Evolutionary conservation across 345 rosid species (phyloP), one percentile per base, ranked within the genome.

Genomic region (Aegle marmelos): DNA sequence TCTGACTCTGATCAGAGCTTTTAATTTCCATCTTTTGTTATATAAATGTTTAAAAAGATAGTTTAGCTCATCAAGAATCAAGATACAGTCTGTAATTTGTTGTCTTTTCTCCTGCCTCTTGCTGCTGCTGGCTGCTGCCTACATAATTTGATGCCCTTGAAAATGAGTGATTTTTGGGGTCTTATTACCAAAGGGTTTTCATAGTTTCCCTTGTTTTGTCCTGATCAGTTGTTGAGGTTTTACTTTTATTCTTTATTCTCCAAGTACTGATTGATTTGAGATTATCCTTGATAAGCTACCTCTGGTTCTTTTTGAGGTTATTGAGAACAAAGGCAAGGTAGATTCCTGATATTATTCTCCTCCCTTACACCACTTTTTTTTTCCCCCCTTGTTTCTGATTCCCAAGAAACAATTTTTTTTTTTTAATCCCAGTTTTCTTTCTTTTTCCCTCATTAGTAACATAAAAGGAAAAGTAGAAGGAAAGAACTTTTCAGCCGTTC

Each of bases 281-380:
- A 64, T 54, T 33, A 72, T 77, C 79, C 78, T 83, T 72, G 75
- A 56, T 73, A 80, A 73, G 70, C 58, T 34, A 39, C 24, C 63
- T 79, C 73, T 70, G 54, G 34, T 62, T 37, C 30, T 65, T 77
- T 80, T 80, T 80, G 84, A 73, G 69, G 84, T 53, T 82, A 75
- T 79, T 79, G 84, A 72, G 50, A 85, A 70, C 83, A 56, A 82
- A 80, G 82, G 82, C 76, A 73, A 79, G 85, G 85, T 74, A 82
- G 88, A 79, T 79, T 86, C 90, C 88, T 87, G 84, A 83, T 79
- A 64, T 79, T 85, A 83, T 86, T 85, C 87, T 79, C 50, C 50
- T 45, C 50, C 50, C 82, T 84, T 67, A 68, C 81, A 57, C 78
- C 24, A 14, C 54, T 21, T 9, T 37, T 36, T 78, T 48, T 37